Percentiles rank a stretch among this genome's conserved stretches.
These are phyloP conservation scores for Coniella lustricola DNA, from an alignment of 2,329 filamentous ascomycete genomes.

Conservation along the genomic window DNA sequence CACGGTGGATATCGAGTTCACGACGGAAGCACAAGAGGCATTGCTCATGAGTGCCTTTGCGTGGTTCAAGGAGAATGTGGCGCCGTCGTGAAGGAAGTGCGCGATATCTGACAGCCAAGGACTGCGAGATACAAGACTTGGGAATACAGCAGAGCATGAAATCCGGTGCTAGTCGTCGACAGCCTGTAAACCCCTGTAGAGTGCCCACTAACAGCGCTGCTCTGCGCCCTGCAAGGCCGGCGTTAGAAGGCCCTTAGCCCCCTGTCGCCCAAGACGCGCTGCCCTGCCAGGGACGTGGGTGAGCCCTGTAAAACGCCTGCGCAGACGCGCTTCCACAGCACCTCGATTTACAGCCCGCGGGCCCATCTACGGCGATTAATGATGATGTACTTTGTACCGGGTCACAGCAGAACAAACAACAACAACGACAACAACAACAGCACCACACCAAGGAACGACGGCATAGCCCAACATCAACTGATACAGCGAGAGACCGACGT, in stretches of 20 bases:
- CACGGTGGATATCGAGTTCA: constrained; percentile 18
- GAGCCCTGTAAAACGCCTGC: background rate
- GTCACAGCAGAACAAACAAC: background rate
- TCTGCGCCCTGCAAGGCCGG: background rate
- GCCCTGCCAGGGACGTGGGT: too few relatives aligned
- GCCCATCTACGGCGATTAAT: too few relatives aligned
- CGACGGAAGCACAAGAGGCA: constrained; percentile 18
- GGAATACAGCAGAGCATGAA: too few relatives aligned
- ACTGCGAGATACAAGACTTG: too few relatives aligned
- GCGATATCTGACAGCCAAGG: too few relatives aligned
- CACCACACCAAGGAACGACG: too few relatives aligned
- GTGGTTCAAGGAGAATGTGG: background rate
- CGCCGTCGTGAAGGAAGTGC: too few relatives aligned
- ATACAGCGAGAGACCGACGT: too few relatives aligned
- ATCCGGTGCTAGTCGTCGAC: too few relatives aligned
- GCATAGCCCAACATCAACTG: too few relatives aligned
- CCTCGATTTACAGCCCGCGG: too few relatives aligned
- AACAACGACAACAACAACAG: background rate
- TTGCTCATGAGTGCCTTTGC: constrained; percentile 19
- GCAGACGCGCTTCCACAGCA: background rate
- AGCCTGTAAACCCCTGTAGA: background rate
- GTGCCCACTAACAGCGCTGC: background rate
- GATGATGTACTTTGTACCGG: too few relatives aligned
- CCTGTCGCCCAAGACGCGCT: background rate
- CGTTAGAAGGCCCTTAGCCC: background rate